Percentiles rank a stretch among this genome's conserved stretches.
phyloP scores from a whole-genome alignment of 1,284 basidiomycete genomes.

The Somion occarium region DNA sequence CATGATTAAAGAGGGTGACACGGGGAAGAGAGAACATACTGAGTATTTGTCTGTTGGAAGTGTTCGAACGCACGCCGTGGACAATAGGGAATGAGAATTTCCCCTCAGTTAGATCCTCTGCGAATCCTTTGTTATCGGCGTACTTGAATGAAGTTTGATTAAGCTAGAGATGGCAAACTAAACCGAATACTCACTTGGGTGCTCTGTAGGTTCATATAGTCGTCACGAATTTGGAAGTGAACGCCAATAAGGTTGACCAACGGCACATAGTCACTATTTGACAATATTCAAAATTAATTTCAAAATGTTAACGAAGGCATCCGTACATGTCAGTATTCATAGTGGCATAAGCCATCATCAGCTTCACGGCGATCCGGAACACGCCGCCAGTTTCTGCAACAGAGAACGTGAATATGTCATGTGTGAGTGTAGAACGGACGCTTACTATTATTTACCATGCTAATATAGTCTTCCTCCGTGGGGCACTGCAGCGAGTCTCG shows the following conservation, averaged over 20 bases:
- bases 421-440: conserved; percentile 13
- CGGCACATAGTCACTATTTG: conserved; percentile 80
- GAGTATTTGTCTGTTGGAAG: conserved; percentile 70
- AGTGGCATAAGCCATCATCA: conserved; percentile 90
- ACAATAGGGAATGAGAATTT: conserved; percentile 97
- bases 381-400: conserved; percentile 91
- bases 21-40: conserved; percentile 67
- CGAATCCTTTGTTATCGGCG: conserved; percentile 88
- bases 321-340: conserved; percentile 59
- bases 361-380: conserved; percentile 88
- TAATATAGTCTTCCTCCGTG: conserved; percentile 90
- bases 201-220: conserved; percentile 94
- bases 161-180: conserved; percentile 1
- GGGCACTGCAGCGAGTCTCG: conserved; percentile 90
- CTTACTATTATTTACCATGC: conserved; percentile 96
- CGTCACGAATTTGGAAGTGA: conserved; percentile 95
- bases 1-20: too few relatives aligned
- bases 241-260: conserved; percentile 93
- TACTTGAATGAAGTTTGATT: conserved; percentile 52
- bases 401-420: conserved; percentile 12
- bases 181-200: conserved; percentile 50
- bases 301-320: conserved; percentile 1
- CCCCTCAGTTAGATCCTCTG: conserved; percentile 93
- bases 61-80: conserved; percentile 79
- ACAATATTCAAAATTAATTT: background rate